Percentiles rank a stretch among this genome's conserved stretches.
Conservation (phyloP, 305 asterid genomes). For the Fraxinus sp. region DNA sequence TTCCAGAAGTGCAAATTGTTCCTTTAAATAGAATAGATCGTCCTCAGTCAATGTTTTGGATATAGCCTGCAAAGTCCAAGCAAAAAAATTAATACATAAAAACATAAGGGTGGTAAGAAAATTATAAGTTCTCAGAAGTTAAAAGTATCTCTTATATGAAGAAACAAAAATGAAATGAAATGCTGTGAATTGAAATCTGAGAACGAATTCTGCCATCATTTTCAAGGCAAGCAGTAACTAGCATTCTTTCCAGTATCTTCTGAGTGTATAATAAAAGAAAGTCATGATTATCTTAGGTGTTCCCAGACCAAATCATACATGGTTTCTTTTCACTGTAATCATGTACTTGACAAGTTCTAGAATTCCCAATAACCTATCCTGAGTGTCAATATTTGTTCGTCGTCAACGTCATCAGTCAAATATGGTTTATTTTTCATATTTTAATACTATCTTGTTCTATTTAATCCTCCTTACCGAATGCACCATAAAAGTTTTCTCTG, state of each 20-base stretch:
- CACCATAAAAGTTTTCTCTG: background rate
- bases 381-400: background rate
- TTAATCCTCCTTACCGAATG: background rate
- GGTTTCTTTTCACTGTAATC: background rate
- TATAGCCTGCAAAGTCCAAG: constrained; percentile 56
- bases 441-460: background rate
- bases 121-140: background rate
- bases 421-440: background rate
- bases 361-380: background rate
- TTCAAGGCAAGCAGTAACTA: background rate
- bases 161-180: background rate
- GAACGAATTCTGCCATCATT: background rate
- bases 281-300: background rate
- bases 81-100: background rate
- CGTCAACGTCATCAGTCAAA: background rate
- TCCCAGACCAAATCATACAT: background rate
- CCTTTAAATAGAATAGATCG: constrained; percentile 71
- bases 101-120: background rate
- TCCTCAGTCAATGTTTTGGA: constrained; percentile 74
- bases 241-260: background rate
- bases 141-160: background rate
- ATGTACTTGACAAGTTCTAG: background rate
- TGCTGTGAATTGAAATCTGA: background rate
- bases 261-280: background rate
- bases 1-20: constrained; percentile 67